phyloP scores from a whole-genome alignment of 768 basidiomycete species.

The Collybiopsis luxurians region DNA sequence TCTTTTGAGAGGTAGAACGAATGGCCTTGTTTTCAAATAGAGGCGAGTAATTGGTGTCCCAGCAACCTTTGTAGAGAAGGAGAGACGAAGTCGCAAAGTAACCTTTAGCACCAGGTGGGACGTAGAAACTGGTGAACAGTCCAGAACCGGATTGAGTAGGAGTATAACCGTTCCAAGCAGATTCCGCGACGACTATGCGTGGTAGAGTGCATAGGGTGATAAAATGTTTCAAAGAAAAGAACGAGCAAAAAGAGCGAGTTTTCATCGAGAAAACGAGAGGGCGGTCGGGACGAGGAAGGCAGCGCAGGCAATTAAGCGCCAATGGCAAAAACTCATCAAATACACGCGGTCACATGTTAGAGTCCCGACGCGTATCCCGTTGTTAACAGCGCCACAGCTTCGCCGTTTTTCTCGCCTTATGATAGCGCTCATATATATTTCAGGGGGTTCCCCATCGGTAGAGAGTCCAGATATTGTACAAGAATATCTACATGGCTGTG shows the following conservation, averaged over 20 bases:
- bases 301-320: background rate
- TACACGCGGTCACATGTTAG: too few species aligned
- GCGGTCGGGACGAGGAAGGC: background rate
- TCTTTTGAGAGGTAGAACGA: constrained; percentile 44
- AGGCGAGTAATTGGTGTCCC: constrained; percentile 53
- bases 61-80: constrained; percentile 59
- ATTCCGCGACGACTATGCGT: constrained; percentile 22
- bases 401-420: too few species aligned
- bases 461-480: too few species aligned
- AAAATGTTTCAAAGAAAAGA: background rate
- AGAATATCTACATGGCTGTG: too few species aligned
- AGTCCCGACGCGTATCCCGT: too few species aligned
- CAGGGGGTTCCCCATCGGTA: too few species aligned
- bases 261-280: constrained; percentile 2
- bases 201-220: background rate
- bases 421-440: too few species aligned
- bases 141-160: constrained; percentile 44
- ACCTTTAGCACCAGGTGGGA: constrained; percentile 67
- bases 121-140: constrained; percentile 67
- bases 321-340: too few species aligned
- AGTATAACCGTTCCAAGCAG: constrained; percentile 71
- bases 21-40: constrained; percentile 49
- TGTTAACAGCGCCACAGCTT: too few species aligned
- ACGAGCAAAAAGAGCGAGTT: background rate
- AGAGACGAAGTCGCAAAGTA: constrained; percentile 70